Base-by-base conservation (phyloP, 2,329 filamentous ascomycete species). In the Pyrenophora seminiperda region DNA sequence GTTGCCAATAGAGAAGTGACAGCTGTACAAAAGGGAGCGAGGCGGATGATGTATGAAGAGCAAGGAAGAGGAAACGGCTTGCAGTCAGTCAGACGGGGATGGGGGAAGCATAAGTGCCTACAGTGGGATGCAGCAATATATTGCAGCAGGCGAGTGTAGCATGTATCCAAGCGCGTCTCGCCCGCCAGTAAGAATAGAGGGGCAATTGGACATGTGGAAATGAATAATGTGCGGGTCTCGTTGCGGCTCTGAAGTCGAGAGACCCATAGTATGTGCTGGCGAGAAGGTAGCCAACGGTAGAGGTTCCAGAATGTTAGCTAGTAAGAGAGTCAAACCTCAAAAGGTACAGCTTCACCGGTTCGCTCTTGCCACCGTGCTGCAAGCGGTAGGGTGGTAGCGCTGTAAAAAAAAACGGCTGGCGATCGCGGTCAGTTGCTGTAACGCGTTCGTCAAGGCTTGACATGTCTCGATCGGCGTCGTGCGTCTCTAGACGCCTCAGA, bases 201-300 rank as follows among this genome's bases (percentile, higher is more conserved):
- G 59, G 63, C 63, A 70, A 71, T 69, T 73, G 70, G 65, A 61
- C 59, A 53, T 71, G 45, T 65, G 48, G 60, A 67, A 66, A 71
- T 67, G 69, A 67, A 71, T 58, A 66, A 66, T 64, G 63, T 73
- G 71, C 71, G 67, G 68, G 71, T 64, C 63, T 61, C 66, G 63
- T 70, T 73, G 73, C 72, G 73, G 73, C 73, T 75, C 73, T 75
- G 70, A 68, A 65, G 55, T 60, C 73, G 60, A 73, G 50, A 74
- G 76, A 72, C 75, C 75, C 75, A 76, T 76, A 75, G 70, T 89
- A 91, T 95, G 91, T 88, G 90, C 82, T 95, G 91, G 90, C 90
- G 87, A 86, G 79, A 81, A 81, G 44, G 42, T 34, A 54, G 43
- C 50, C 54, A 56, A 56, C 54, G 53, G 55, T 58, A 61, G 58